Base-by-base conservation (phyloP, 768 basidiomycete species). In the Calocybe cyanea region DNA sequence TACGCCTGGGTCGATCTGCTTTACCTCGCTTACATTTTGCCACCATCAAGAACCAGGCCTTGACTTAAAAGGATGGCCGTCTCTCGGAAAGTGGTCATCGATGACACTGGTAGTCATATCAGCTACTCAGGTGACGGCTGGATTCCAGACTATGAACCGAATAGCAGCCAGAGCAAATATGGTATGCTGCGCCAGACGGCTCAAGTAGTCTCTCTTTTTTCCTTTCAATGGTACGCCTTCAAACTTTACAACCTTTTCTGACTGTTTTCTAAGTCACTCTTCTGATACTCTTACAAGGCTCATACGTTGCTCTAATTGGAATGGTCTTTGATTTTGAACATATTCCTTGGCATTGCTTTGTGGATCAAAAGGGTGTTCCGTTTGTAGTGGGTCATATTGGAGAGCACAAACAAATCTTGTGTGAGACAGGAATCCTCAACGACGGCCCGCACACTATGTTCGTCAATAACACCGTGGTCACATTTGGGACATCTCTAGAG, bases 71-170 rank as follows among this genome's bases (percentile, higher is more conserved):
- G n/a, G n/a, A 32, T n/a, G 9, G n/a, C 8, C 9, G n/a, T 32
- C 9, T n/a, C 14, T 20, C 38, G 32, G 8, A 19, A 7, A 21
- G 52, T 68, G 15, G 55, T 68, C 2, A 24, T 53, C n/a, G 66
- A 71, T 48, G 67, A 71, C 41, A 60, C 61, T 1, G 61, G 64
- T 43, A 36, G 50, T 2, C 39, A 39, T 18, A 65, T 69, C 31
- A 43, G 49, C 7, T 69, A 68, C 40, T 52, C 42, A 7, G 56
- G 62, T 1, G 25, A 24, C n/a, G n/a, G n/a, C 19, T 32, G 49
- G 0, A 68, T 67, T 59, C 58, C 41, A 17, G 21, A 13, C 58
- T 60, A 8, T 28, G 41, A 10, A 58, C 60, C 14, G 57, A 47
- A 17, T 55, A 58, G 21, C 61, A 66, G 33, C 33, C 25, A 0